These are phyloP conservation scores for Paramecium primaurelia DNA, from an alignment of 73 alveolate genomes.

Conservation along the genomic window DNA sequence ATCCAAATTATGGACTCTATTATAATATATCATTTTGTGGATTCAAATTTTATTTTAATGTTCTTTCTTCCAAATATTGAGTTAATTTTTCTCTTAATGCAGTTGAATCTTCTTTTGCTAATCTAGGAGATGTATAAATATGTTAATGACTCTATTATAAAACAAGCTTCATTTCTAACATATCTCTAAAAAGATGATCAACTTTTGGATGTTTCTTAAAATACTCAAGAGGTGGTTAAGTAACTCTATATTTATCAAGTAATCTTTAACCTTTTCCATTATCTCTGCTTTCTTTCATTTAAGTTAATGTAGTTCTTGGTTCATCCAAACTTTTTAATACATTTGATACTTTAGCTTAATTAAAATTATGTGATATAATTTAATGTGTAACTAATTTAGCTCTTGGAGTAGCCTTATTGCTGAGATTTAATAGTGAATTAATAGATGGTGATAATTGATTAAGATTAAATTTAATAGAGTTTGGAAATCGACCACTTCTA, in stretches of 20 bases:
- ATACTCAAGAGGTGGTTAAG: background rate
- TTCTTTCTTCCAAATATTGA: background rate
- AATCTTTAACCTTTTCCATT: background rate
- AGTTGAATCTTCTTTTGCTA: background rate
- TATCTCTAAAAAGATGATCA: slow-evolving; percentile 31
- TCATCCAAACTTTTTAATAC: background rate
- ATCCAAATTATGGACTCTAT: background rate
- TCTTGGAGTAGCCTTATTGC: background rate
- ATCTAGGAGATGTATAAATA: background rate
- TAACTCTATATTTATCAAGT: background rate
- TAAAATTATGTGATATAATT: background rate
- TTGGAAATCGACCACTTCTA: slow-evolving; percentile 9
- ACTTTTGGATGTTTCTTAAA: slow-evolving; percentile 23
- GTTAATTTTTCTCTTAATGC: background rate
- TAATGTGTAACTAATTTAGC: background rate
- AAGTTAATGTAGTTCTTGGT: background rate
- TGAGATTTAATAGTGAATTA: background rate
- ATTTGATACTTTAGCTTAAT: background rate
- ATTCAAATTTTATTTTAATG: background rate
- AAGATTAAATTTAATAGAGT: background rate
- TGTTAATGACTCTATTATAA: background rate
- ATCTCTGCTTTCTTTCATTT: background rate
- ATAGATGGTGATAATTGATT: slow-evolving; percentile 21
- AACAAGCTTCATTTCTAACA: slow-evolving; percentile 18
- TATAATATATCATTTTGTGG: background rate